Conservation (phyloP, 495 filamentous ascomycete genomes). For the Venustampulla echinocandica region DNA sequence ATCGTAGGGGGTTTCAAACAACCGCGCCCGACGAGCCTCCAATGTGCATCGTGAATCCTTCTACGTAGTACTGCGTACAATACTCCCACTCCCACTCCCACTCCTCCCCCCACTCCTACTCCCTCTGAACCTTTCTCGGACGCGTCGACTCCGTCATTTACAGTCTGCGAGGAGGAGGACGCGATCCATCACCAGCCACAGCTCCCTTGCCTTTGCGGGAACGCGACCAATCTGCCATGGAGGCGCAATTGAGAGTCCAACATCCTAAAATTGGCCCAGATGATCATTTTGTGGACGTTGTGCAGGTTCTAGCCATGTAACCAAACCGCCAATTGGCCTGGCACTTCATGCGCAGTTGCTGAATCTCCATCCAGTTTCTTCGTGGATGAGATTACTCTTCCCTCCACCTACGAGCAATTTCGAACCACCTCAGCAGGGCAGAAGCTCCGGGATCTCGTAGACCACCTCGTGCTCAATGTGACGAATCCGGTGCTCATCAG, state of each 20-base stretch:
- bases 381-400: constrained; percentile 51
- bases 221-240: no score
- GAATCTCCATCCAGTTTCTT: constrained; percentile 46
- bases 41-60: no score
- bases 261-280: constrained; percentile 51
- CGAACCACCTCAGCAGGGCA: constrained; percentile 57
- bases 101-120: no score
- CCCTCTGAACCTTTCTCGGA: no score
- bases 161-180: no score
- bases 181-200: no score
- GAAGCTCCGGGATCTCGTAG: constrained; percentile 54
- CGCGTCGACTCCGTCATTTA: no score
- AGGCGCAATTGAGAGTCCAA: background rate
- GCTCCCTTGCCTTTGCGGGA: no score
- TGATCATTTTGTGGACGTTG: constrained; percentile 56
- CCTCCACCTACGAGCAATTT: constrained; percentile 74
- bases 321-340: constrained; percentile 6
- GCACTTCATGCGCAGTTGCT: constrained; percentile 2
- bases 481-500: constrained; percentile 70
- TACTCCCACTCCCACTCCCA: no score
- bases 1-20: no score
- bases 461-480: constrained; percentile 52
- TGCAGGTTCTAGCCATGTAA: constrained; percentile 61
- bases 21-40: no score
- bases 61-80: no score